phyloP scores from a whole-genome alignment of 1,284 basidiomycete genomes.

The Malassezia japonica region DNA sequence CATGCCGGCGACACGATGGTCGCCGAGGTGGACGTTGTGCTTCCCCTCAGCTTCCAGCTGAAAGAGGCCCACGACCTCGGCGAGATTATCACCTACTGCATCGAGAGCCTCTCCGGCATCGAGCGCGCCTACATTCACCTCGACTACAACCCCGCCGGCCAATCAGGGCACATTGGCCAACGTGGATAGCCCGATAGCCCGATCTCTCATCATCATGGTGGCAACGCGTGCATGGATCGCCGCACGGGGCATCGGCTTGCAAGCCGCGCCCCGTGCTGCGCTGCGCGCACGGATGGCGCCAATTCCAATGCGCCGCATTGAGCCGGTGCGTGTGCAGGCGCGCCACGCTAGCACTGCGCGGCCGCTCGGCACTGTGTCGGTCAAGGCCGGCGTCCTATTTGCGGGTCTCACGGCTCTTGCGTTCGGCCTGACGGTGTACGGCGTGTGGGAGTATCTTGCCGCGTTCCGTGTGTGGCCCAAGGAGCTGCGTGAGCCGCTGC shows the following conservation, averaged over 20 bases:
- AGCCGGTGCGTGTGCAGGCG: background rate
- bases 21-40: slow-evolving; percentile 41
- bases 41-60: slow-evolving; percentile 34
- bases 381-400: slow-evolving; percentile 12
- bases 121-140: slow-evolving; percentile 40
- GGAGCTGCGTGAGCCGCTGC: slow-evolving; percentile 40
- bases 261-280: background rate
- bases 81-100: slow-evolving; percentile 44
- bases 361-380: background rate
- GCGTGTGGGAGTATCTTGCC: slow-evolving; percentile 41
- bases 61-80: slow-evolving; percentile 46
- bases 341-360: background rate
- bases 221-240: background rate
- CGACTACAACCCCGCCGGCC: slow-evolving; percentile 39
- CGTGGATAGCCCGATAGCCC: slow-evolving; percentile 18
- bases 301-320: background rate
- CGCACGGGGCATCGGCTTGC: background rate
- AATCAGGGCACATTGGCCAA: slow-evolving; percentile 35
- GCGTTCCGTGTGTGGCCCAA: slow-evolving; percentile 46
- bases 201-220: slow-evolving; percentile 1
- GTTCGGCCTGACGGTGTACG: slow-evolving; percentile 37
- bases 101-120: slow-evolving; percentile 31
- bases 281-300: background rate
- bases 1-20: slow-evolving; percentile 44
- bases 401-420: slow-evolving; percentile 30